A percentile compares a stretch with the other conserved stretches of the same genome.
Evolutionary conservation across 768 basidiomycete species (phyloP).

Genomic region (Megacollybia marginata): DNA sequence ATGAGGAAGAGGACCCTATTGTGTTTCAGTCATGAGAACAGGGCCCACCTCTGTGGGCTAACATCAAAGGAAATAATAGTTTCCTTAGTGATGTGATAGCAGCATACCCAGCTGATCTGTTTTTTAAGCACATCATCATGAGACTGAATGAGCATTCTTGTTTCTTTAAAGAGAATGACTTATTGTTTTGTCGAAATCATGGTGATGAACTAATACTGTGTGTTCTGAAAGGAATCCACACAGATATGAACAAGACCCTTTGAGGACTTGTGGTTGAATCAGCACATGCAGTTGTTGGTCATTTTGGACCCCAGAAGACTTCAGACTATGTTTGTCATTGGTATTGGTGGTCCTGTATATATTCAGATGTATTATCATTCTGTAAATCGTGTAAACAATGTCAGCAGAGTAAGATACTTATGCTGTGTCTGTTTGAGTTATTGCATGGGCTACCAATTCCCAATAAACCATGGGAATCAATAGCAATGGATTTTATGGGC

Average conservation of each 20-base stretch:
- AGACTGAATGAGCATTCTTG: background rate
- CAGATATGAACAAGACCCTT: too few relatives aligned
- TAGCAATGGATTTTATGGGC: too few relatives aligned
- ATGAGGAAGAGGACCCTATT: background rate
- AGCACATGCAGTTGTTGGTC: too few relatives aligned
- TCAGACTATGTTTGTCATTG: background rate
- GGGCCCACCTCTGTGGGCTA: background rate
- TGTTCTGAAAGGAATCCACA: background rate
- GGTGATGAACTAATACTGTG: background rate
- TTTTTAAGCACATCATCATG: background rate
- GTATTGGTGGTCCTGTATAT: conserved; percentile 7
- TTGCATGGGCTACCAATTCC: conserved; percentile 1
- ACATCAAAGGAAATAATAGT: background rate
- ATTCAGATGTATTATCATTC: background rate
- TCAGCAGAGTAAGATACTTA: background rate
- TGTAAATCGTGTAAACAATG: conserved; percentile 1
- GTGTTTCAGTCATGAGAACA: background rate
- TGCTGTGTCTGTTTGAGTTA: background rate
- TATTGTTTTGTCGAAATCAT: background rate
- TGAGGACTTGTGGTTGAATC: background rate
- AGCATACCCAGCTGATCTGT: background rate
- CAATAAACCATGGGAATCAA: too few relatives aligned
- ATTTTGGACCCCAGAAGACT: too few relatives aligned
- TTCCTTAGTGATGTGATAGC: background rate
- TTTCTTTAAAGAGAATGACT: too few relatives aligned